Evolutionary conservation across 1,139 yeast genomes (phyloP), one percentile per base, ranked within the genome.

Genomic region (Pichia sp.): DNA sequence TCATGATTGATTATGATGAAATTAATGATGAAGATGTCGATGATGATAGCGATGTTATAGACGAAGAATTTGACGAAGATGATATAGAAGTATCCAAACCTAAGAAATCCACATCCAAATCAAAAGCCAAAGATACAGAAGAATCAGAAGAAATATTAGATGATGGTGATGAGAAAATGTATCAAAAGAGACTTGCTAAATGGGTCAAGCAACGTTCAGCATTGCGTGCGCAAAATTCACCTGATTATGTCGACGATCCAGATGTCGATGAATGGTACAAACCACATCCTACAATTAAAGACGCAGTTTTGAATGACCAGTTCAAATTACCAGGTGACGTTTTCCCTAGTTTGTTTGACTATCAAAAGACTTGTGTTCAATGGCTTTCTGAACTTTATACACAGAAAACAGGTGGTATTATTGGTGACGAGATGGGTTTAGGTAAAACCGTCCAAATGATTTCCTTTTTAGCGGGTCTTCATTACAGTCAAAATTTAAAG

Each of bases 361-460:
- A 93, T 62, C 99, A 93, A 59, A 87, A 88, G 59, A 93, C 99
- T 0, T 90, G 98, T 53, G 93, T 85, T 1, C 93, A 79, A 55
- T 79, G 84, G 84, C 67, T 79, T 19, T 77, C 82, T 89, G 99
- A 93, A 60, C 71, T 93, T 18, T 85, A 88, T 59, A 75, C 81
- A 18, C 98, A 91, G 61, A 82, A 81, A 46, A 83, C 93, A 2
- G 99, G 99, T 1, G 99, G 99, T 0, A 93, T 93, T 11, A 77
- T 93, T 41, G 97, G 98, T 30, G 99, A 93, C 66, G 99, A 93
- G 65, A 93, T 93, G 99, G 99, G 99, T 0, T 68, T 93, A 15
- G 99, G 99, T 2, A 93, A 93, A 62, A 93, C 99, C 0, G 85
- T 93, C 47, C 99, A 93, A 63, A 77, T 93, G 9, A 89, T 89